Evolutionary conservation across 768 basidiomycete species (phyloP).

Genomic region (Serendipita vermifera): DNA sequence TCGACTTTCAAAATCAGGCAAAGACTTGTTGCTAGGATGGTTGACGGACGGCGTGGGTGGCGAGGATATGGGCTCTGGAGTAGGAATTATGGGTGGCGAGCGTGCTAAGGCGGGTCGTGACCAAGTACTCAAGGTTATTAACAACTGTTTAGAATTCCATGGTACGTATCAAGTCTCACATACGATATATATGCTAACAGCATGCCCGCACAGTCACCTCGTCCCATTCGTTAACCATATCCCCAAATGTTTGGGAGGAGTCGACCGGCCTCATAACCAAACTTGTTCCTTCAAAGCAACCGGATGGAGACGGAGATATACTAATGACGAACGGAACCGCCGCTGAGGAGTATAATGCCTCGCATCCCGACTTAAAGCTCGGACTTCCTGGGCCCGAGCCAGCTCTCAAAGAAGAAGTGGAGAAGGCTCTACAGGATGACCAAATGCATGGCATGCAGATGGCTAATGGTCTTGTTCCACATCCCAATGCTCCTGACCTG

Average conservation of each 20-base stretch:
- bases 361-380: constrained; percentile 69
- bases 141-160: constrained; percentile 83
- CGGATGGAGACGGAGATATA: constrained; percentile 35
- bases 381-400: constrained; percentile 70
- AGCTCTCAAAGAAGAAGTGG: constrained; percentile 68
- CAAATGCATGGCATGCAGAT: constrained; percentile 32
- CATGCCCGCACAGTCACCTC: constrained; percentile 53
- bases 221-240: constrained; percentile 49
- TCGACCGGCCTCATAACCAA: constrained; percentile 73
- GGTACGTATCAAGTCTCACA: constrained; percentile 37
- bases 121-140: constrained; percentile 85
- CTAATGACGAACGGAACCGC: constrained; percentile 35
- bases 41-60: constrained; percentile 84
- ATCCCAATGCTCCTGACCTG: constrained; percentile 24
- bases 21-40: constrained; percentile 88
- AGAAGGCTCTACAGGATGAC: constrained; percentile 68
- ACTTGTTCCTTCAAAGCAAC: constrained; percentile 39
- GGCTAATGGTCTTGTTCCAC: constrained; percentile 8
- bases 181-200: constrained; percentile 15
- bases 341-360: constrained; percentile 60
- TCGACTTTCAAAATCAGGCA: constrained; percentile 81
- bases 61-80: constrained; percentile 66
- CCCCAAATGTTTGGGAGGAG: constrained; percentile 65
- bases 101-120: constrained; percentile 75
- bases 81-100: constrained; percentile 61